phyloP scores from a whole-genome alignment of 768 basidiomycete genomes.

The Steccherinum ochraceum region DNA sequence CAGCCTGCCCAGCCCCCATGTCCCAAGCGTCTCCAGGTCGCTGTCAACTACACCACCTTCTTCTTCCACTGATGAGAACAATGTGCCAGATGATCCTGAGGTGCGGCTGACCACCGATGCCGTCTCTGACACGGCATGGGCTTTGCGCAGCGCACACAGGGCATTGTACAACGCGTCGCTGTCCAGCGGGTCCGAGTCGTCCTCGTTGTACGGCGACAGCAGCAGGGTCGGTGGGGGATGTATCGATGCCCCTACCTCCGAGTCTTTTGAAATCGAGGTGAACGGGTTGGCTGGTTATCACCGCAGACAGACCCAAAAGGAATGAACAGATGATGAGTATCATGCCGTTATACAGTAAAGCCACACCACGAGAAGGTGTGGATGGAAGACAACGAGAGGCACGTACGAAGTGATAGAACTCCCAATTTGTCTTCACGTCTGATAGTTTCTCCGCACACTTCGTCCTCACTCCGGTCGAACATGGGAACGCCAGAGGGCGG shows the following conservation, averaged over 20 bases:
- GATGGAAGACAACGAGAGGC: not conserved
- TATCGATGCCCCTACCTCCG: conserved; percentile 1
- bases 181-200: conserved; percentile 27
- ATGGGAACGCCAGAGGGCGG: conserved; percentile 14
- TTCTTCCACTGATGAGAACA: conserved; percentile 2
- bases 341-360: conserved; percentile 1
- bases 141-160: conserved; percentile 26
- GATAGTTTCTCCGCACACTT: conserved; percentile 31
- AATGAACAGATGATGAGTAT: conserved; percentile 1
- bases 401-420: conserved; percentile 39
- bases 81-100: conserved; percentile 10
- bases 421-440: conserved; percentile 45
- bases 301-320: not conserved
- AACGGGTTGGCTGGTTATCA: not conserved
- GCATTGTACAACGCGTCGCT: conserved; percentile 30
- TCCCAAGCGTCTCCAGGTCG: conserved; percentile 12
- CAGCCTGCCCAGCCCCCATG: conserved; percentile 16
- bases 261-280: not conserved
- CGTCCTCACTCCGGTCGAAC: conserved; percentile 27
- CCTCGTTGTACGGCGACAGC: conserved; percentile 30
- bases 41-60: conserved; percentile 11
- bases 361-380: no score
- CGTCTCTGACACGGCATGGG: conserved; percentile 21
- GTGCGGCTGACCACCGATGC: conserved; percentile 6
- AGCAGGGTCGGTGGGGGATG: conserved; percentile 20